Base-by-base conservation (phyloP, 495 filamentous ascomycete genomes). In the Penicillium roqueforti region DNA sequence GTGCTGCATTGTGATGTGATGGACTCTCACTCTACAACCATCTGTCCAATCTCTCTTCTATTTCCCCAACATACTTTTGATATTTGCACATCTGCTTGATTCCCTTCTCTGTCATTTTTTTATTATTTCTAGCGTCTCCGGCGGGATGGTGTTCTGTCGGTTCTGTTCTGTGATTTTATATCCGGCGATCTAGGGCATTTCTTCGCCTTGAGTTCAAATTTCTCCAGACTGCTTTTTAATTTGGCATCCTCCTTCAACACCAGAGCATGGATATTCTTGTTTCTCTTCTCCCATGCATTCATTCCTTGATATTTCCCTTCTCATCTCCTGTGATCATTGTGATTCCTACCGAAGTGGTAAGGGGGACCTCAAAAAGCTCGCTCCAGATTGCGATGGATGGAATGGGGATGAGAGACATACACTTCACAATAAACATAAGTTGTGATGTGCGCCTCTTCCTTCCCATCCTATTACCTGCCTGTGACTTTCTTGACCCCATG, bases 1-100 rank as follows among this genome's bases (percentile, higher is more conserved):
- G 43, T 80, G 78, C 47, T 81, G 78, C 58, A 68, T 80, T 43
- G 71, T 81, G 45, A 81, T 81, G 77, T 81, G 64, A 75, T 55
- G 51, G 28, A 46, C n/a, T 1, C 42, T 19, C 50, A 23, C 29
- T 47, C 26, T 10, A 23, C 32, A 13, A 19, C 16, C 42, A 39
- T 51, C n/a, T 49, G 16, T 37, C 20, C 47, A 38, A 38, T 40
- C 18, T 42, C 39, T 32, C 32, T 26, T 54, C 16, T 18, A 36
- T 46, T 18, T 39, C 18, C 11, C 26, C 36, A 19, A 32, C 31
- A 38, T 58, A 58, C 53, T 38, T 59, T 56, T 46, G 44, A 40
- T 54, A 46, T 53, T 39, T 48, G 31, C 43, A 51, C 44, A 44
- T 44, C 38, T 61, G 47, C 49, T 57, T 55, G 39, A 26, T 62